phyloP scores from a whole-genome alignment of 257 asterid species.

The Plantago ovata region DNA sequence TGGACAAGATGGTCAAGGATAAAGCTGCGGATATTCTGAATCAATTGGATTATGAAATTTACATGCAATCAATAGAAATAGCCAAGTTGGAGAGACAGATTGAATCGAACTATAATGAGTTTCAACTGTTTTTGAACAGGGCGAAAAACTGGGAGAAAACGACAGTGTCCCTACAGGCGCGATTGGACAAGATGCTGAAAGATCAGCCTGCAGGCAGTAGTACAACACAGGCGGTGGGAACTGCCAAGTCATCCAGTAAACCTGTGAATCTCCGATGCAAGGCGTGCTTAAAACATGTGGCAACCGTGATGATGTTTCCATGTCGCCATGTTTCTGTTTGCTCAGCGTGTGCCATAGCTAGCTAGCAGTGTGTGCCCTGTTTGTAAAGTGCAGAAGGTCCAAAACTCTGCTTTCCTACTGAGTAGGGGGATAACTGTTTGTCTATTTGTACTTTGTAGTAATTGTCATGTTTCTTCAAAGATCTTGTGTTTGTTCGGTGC shows the following conservation, averaged over 20 bases:
- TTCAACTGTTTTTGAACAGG: slow-evolving; percentile 3
- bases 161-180: neutral
- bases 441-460: too few species aligned
- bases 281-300: slow-evolving; percentile 30
- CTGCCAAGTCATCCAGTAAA: slow-evolving; percentile 29
- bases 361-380: slow-evolving; percentile 47
- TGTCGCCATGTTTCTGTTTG: slow-evolving; percentile 59
- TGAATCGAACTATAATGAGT: slow-evolving; percentile 19
- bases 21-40: slow-evolving; percentile 13
- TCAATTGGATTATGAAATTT: neutral
- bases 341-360: slow-evolving; percentile 21
- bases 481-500: too few species aligned
- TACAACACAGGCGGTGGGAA: neutral
- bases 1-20: slow-evolving; percentile 24
- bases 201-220: neutral
- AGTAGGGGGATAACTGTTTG: neutral
- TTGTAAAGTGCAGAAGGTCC: slow-evolving; percentile 19
- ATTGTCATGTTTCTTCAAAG: too few species aligned
- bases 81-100: slow-evolving; percentile 1
- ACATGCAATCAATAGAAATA: neutral
- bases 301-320: slow-evolving; percentile 46
- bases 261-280: slow-evolving; percentile 32
- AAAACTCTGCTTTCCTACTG: slow-evolving; percentile 26
- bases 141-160: slow-evolving; percentile 21
- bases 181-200: neutral